Base-by-base conservation (phyloP, 306 rosid species). In the Cyclanthera cordifolia region DNA sequence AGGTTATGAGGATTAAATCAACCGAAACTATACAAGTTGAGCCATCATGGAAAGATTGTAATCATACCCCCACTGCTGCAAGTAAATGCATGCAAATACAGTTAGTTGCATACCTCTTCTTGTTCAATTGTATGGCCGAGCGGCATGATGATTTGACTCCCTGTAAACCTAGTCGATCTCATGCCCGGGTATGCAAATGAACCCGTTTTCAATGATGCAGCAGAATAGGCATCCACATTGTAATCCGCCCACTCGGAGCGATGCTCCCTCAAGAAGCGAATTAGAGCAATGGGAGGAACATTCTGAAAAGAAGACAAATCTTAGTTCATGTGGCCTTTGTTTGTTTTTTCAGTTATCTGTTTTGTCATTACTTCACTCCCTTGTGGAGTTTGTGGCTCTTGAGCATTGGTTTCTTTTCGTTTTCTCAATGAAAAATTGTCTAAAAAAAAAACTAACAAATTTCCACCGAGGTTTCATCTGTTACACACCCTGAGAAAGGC, bases 221-320 rank as follows among this genome's bases (percentile, higher is more conserved):
- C 95, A 7, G 89, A 61, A 72, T 84, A 93, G 14, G 96, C 96
- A 83, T 93, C 98, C 53, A 89, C 89, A 43, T 93, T 93, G 79
- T 89, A 93, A 87, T 93, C 96, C 47, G 98, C 98, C 98, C 96
- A 93, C 85, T 93, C 96, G 12, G 98, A 87, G 39, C 96, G 98
- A 47, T 93, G 98, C 78, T 93, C 96, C 77, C 96, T 93, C 72
- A 93, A 74, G 79, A 93, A 93, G 39, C 91, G 91, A 82, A 93
- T 89, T 54, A 93, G 84, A 47, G 90, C 83, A 3, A 93, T 93
- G 24, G 96, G 94, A 67, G 98, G 93, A 10, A 93, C 90, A 43
- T 89, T 89, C 96, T 93, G 83, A 73, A 37, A 37, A 2, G 43
- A 37, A 37, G 43, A 37, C 43, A 37, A 37, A 37, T 37, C 43